These are phyloP conservation scores for Pyropia yezoensis DNA, from an alignment of 23 red algal genomes.

Conservation along the genomic window DNA sequence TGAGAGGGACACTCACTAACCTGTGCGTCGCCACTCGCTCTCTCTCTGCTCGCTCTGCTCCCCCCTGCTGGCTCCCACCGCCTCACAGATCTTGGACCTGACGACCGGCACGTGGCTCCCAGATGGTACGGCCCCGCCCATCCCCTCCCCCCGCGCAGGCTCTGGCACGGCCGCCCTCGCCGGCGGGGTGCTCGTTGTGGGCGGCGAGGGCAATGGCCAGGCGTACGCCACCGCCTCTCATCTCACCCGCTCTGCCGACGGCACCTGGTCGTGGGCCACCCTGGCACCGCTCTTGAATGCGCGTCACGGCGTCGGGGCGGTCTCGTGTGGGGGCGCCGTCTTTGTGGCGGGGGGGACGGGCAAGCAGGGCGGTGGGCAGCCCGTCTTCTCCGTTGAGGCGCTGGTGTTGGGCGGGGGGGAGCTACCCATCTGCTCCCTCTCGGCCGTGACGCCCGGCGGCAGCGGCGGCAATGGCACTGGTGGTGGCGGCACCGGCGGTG, in stretches of 20 bases:
- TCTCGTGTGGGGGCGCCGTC: conserved; percentile 30
- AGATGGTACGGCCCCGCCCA: conserved; percentile 6
- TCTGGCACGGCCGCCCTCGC: conserved; percentile 16
- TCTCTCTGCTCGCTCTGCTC: no score
- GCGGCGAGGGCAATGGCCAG: conserved; percentile 40
- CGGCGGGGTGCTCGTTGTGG: conserved; percentile 16
- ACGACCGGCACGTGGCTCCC: conserved; percentile 22
- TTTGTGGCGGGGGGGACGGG: conserved; percentile 40
- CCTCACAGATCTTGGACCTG: conserved; percentile 33
- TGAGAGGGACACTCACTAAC: no score
- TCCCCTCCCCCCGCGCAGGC: conserved; percentile 39
- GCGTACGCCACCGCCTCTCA: conserved; percentile 18
- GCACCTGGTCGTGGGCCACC: not conserved
- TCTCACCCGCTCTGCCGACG: conserved; percentile 6
- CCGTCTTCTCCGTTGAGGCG: no score
- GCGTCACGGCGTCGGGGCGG: conserved; percentile 39
- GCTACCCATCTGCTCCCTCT: no score
- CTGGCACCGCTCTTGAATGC: not conserved
- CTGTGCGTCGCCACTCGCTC: no score
- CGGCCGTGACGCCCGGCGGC: no score
- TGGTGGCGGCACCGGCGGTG: no score
- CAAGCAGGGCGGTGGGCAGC: conserved; percentile 14
- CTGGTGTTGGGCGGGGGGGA: no score
- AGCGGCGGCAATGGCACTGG: no score
- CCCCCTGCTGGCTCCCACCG: no score